Evolutionary conservation across 108 stramenopile species (phyloP), one percentile per base, ranked within the genome.

Genomic region (Pseudonitzschia delicatissima): DNA sequence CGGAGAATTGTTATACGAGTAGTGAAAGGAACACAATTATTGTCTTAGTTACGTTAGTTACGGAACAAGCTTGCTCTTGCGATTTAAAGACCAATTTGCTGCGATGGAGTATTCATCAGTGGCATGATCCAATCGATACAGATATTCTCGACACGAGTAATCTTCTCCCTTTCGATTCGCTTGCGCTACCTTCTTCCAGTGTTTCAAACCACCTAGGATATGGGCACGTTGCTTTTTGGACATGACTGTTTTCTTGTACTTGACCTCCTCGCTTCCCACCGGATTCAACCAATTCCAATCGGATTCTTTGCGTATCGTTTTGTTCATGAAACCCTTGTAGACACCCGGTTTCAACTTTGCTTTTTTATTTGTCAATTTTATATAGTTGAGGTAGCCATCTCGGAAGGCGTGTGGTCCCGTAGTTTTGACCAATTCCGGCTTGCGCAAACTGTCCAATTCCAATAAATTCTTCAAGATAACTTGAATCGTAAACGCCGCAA

Each of bases 401-500:
- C 70, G 70, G 13, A 78, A 33, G 20, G 73, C 77, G 51, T 65
- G 63, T 7, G 77, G 77, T 15, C 77, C 77, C n/a, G 77, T 78
- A 5, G 65, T 62, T 34, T 64, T 60, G 11, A 78, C 68, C 23
- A 78, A 28, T 8, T 64, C 55, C 1, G 68, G 62, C 25, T 44
- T 70, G 33, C 49, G 21, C 7, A 78, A 32, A 25, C 31, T 62
- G 26, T 45, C 18, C 28, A 77, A 11, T 15, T 42, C 40, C 11
- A 15, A 15, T 42, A 42, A 42, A 42, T 42, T 42, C 11, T 11
- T 15, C 40, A 42, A 2, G 11, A 42, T 42, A 11, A 11, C 15
- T 42, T 42, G 40, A 15, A 42, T 42, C 15, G 40, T 42, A 42
- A 42, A 42, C 11, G 11, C 40, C 11, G 40, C 40, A 42, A 42